A percentile compares a stretch with the other conserved stretches of the same genome.
Evolutionary conservation across 345 rosid species (phyloP).

Genomic region (Arabis alpina): DNA sequence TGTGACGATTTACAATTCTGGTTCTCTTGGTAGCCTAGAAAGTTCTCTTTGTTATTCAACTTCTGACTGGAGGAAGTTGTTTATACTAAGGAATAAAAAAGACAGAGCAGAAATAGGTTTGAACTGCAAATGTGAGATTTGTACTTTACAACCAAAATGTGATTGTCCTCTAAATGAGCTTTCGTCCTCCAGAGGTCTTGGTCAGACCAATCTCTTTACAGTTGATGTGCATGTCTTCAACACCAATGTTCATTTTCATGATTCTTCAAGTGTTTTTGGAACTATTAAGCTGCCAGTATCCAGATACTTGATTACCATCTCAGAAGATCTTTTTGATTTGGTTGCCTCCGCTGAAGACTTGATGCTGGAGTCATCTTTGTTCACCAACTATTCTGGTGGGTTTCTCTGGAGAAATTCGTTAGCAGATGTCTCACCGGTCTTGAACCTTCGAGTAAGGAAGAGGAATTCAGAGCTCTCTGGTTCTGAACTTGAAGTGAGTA

Average conservation of each 20-base stretch:
- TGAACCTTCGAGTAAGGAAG: conserved; percentile 72
- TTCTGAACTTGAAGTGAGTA: conserved; percentile 74
- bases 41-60: conserved; percentile 52
- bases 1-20: conserved; percentile 55
- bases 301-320: conserved; percentile 51
- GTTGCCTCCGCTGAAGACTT: conserved; percentile 70
- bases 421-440: conserved; percentile 57
- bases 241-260: conserved; percentile 77
- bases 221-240: conserved; percentile 58
- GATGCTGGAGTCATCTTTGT: conserved; percentile 69
- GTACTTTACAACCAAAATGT: conserved; percentile 34
- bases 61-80: conserved; percentile 65
- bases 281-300: conserved; percentile 58
- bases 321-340: conserved; percentile 59
- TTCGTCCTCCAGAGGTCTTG: conserved; percentile 38
- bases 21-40: conserved; percentile 58
- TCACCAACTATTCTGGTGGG: conserved; percentile 54
- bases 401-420: conserved; percentile 73
- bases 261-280: conserved; percentile 74
- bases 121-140: conserved; percentile 40
- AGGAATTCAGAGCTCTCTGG: conserved; percentile 48
- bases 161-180: conserved; percentile 38
- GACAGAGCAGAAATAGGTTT: conserved; percentile 44
- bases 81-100: conserved; percentile 47
- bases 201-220: conserved; percentile 40